Evolutionary conservation across 2,329 filamentous ascomycete species (phyloP).

Genomic region (Beauveria scarabaeidicola): DNA sequence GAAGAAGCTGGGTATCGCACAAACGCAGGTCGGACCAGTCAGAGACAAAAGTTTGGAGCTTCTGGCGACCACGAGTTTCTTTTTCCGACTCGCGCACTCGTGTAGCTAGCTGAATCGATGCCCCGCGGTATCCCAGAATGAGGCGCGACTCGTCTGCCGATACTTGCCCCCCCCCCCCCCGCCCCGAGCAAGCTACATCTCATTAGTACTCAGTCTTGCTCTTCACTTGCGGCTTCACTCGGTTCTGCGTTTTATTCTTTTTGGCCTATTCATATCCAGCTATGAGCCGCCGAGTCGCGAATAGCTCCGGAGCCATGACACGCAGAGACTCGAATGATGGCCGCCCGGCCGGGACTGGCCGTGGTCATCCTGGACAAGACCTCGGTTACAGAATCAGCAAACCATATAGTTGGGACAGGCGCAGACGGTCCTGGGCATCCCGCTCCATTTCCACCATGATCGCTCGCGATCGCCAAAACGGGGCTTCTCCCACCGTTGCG

Average conservation of each 20-base stretch:
- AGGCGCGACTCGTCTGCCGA: neutral
- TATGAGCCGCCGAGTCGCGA: neutral
- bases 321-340: neutral
- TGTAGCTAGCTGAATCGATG: neutral
- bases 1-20: neutral
- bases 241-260: too few species aligned
- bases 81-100: neutral
- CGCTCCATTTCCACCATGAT: neutral
- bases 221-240: too few species aligned
- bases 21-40: neutral
- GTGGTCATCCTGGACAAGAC: neutral
- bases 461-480: neutral
- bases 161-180: neutral
- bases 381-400: neutral
- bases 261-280: neutral
- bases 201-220: neutral
- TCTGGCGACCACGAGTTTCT: neutral
- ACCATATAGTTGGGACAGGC: neutral
- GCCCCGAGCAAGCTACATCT: neutral
- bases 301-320: neutral
- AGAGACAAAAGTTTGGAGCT: neutral
- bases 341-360: neutral
- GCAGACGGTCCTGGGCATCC: neutral
- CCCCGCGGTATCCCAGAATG: neutral
- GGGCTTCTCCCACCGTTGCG: neutral